Evolutionary conservation across 2,329 filamentous ascomycete species (phyloP), one percentile per base, ranked within the genome.

Genomic region (Elsinoe perseae): DNA sequence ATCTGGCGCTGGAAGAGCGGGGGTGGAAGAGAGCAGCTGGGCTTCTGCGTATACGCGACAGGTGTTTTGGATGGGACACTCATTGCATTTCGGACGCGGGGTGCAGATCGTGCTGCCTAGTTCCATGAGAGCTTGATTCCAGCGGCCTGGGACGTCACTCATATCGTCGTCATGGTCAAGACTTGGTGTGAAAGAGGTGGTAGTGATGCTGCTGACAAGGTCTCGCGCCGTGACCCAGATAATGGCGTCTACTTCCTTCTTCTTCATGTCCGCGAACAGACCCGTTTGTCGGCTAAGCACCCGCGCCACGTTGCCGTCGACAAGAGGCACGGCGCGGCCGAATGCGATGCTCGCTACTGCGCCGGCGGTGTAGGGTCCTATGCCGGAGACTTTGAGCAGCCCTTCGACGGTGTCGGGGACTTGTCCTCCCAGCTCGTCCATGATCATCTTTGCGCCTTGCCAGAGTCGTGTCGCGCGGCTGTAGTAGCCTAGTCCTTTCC

Each of bases 101-200:
- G 48, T 52, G 20, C 48, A 52, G 30, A 52, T 36, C 7, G 48
- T 52, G 20, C 48, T 52, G n/a, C 48, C 48, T 7, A 52, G 30
- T 25, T 52, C 48, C 48, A 52, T 52, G 30, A 52, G 48, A 28
- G 30, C 48, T 21, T 52, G 48, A 20, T 52, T 52, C 48, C 48
- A 52, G 12, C 48, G n/a, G 16, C 48, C 48, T n/a, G 48, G 48
- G 6, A 52, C n/a, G 18, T 52, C 48, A 20, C 28, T 36, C 30
- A 52, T 36, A 20, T 52, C 48, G 10, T 25, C 6, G 8, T 36
- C 48, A 5, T 50, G 14, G 10, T 32, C 44, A 3, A 10, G 8
- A 18, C 10, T 10, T n/a, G 16, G 4, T 16, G 16, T n/a, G n/a
- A n/a, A 9, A 10, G 25, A 20, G 3, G 16, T 5, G 14, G 7